Evolutionary conservation across 2,329 filamentous ascomycete species (phyloP).

Genomic region (Xylariales sp.): DNA sequence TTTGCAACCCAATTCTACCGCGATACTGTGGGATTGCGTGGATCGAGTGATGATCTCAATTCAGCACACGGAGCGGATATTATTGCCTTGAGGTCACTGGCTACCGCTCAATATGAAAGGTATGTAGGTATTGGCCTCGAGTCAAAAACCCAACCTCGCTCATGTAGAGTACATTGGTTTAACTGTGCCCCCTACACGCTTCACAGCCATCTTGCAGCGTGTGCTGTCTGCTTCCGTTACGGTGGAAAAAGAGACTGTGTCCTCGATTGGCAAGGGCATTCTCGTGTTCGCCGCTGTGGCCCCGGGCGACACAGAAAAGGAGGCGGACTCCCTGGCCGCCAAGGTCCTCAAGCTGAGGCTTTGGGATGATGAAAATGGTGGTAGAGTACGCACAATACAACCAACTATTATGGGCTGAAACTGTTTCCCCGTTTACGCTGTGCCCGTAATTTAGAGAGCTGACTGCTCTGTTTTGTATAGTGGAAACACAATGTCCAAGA

Average conservation of each 20-base stretch:
- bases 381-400: constrained; percentile 59
- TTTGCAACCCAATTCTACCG: too few species aligned
- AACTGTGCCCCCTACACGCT: constrained; percentile 6
- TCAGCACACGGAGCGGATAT: too few species aligned
- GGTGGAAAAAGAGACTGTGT: constrained; percentile 85
- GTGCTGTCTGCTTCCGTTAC: constrained; percentile 95
- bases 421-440: not conserved
- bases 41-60: too few species aligned
- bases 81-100: too few species aligned
- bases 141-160: constrained; percentile 6
- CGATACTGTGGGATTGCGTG: too few species aligned
- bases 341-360: constrained; percentile 88
- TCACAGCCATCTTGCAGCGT: constrained; percentile 80
- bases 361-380: constrained; percentile 79
- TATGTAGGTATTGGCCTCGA: constrained; percentile 13
- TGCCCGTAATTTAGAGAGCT: not conserved
- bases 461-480: constrained; percentile 38
- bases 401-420: not conserved
- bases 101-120: constrained; percentile 31
- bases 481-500: constrained; percentile 92
- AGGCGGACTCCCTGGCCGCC: constrained; percentile 75
- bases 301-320: constrained; percentile 84
- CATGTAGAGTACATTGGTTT: constrained; percentile 10
- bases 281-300: constrained; percentile 89
- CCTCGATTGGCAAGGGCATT: constrained; percentile 84